Base-by-base conservation (phyloP, 1,284 basidiomycete species). In the Irpex sp. region DNA sequence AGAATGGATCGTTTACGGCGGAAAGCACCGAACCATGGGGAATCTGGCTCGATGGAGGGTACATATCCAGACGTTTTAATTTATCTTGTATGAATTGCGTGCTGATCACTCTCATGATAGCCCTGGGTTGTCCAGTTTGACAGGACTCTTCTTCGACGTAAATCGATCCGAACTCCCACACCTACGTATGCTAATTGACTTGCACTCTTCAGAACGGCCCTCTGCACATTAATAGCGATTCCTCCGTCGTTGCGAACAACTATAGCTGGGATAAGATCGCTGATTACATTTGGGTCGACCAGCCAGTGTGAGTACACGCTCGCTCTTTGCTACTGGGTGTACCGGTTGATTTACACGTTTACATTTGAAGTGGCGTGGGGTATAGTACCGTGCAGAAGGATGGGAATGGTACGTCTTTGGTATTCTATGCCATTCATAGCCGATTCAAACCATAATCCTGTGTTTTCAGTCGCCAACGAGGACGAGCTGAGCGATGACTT, bases 41-140 rank as follows among this genome's bases (percentile, higher is more conserved):
- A 7, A 86, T 90, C 53, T 91, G 88, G 88, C 72, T 91, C 17
- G 89, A 90, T 67, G 88, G 89, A 72, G 88, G 88, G 83, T 87
- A 68, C 60, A 81, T 43, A 13, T 11, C 61, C 35, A 61, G 33
- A 35, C 37, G 19, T 49, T 37, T 50, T 13, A 33, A 13, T 53
- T 50, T 58, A 33, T 33, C 6, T 33, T 33, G 31, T 33, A 33
- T 9, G n/a, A 4, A 35, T 4, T 9, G 15, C 11, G 21, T 31
- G 9, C 17, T n/a, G n/a, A 35, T 57, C 35, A 59, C 54, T 35
- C 1, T 7, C 15, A 43, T 51, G 43, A 33, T 61, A 88, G 88
- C 26, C 89, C 89, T 13, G 89, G 89, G 19, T 84, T 87, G 4
- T 90, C 89, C 9, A 87, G 88, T 67, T 76, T 90, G 73, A 74